Base-by-base conservation (phyloP, 768 basidiomycete genomes). In the Mycena maculata region DNA sequence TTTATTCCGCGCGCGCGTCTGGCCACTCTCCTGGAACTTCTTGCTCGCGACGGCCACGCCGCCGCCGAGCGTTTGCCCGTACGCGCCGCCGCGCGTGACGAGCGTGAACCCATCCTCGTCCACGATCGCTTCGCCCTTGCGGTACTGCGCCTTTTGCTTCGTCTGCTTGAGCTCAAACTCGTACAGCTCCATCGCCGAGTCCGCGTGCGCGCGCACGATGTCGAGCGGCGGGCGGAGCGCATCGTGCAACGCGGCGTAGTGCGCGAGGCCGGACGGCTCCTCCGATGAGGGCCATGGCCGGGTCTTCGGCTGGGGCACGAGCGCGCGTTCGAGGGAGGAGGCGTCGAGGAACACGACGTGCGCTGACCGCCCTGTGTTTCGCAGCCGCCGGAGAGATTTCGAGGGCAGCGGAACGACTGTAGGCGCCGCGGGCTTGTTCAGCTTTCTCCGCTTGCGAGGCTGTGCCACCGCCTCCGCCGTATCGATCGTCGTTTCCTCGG, bases 21-120 rank as follows among this genome's bases (percentile, higher is more conserved):
- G 65, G 76, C 89, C 78, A 72, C 82, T 82, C 84, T 89, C 80
- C 84, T 94, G 82, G 84, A 89, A 77, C 80, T 81, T 80, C 76
- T 92, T 93, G 76, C 88, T 78, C 78, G 89, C 80, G 80, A 86
- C 76, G 78, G 77, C 87, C 77, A 85, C 82, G 1, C 94, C 95
- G 16, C 95, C 94, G 30, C 95, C 95, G 6, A 95, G 81, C 1
- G 93, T 93, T 74, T 94, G 85, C 6, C 96, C 95, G 72, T 96
- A 96, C 23, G 92, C 91, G 15, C 96, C 96, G 6, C 95, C 94
- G 39, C 96, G 86, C n/a, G 91, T 93, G 38, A 98, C 96, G 15
- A 98, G 87, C 13, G 95, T 97, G 77, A 97, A 98, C 3, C 96
- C 96, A 67, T 98, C 96, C 65, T 93, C 95, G 76, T 98, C 96